Evolutionary conservation across 768 basidiomycete species (phyloP).

Genomic region (Suillus decipiens): DNA sequence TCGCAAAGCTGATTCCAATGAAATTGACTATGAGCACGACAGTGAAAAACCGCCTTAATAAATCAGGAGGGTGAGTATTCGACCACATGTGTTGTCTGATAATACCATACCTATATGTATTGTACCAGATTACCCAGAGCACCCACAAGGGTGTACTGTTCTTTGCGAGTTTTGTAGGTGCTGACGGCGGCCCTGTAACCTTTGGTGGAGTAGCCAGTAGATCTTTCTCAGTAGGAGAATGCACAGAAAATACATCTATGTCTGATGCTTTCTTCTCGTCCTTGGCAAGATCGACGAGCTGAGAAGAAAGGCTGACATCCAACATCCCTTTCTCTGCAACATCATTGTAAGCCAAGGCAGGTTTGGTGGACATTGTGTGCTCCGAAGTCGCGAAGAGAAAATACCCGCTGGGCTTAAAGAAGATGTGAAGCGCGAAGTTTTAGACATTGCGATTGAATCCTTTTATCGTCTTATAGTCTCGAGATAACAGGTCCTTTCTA

Average conservation of each 20-base stretch:
- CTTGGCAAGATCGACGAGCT: conserved; percentile 31
- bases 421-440: conserved; percentile 8
- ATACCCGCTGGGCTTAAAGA: conserved; percentile 15
- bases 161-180: conserved; percentile 46
- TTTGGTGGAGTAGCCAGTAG: conserved; percentile 36
- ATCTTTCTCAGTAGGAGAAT: conserved; percentile 43
- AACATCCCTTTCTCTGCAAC: conserved; percentile 56
- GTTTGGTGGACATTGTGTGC: conserved; percentile 43
- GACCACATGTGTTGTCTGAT: background rate
- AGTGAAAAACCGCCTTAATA: conserved; percentile 69
- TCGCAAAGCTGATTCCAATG: conserved; percentile 59
- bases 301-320: conserved; percentile 40
- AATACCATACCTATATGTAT: conserved; percentile 64
- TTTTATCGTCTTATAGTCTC: conserved; percentile 24
- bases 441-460: background rate
- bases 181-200: conserved; percentile 35
- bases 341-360: conserved; percentile 44
- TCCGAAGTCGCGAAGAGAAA: conserved; percentile 14
- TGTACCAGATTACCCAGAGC: conserved; percentile 71
- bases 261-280: conserved; percentile 42
- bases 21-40: conserved; percentile 61
- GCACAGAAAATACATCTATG: conserved; percentile 32
- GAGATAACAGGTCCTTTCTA: conserved; percentile 11
- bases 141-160: conserved; percentile 62
- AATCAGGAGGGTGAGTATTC: conserved; percentile 6